phyloP scores from a whole-genome alignment of 2,329 filamentous ascomycete species.

The Trichocomaceae sp. region DNA sequence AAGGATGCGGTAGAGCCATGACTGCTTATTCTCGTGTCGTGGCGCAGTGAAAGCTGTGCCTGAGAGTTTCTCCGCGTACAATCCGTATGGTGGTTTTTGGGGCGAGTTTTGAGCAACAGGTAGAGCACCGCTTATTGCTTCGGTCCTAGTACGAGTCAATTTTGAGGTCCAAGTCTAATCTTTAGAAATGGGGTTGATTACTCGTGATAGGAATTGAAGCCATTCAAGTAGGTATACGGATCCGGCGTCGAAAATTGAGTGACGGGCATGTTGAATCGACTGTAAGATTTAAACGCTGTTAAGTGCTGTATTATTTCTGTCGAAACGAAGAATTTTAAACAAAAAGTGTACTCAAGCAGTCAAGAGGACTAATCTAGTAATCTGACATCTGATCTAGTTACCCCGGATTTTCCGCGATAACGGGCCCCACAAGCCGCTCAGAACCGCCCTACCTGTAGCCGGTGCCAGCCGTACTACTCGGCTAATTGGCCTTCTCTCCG shows the following conservation, averaged over 20 bases:
- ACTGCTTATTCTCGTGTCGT: constrained; percentile 61
- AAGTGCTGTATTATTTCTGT: background rate
- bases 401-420: constrained; percentile 2
- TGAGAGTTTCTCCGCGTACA: constrained; percentile 75
- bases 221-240: constrained; percentile 70
- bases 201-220: constrained; percentile 73
- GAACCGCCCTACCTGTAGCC: background rate
- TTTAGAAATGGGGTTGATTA: constrained; percentile 39
- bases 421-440: background rate
- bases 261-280: constrained; percentile 50
- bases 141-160: constrained; percentile 50
- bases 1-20: constrained; percentile 65
- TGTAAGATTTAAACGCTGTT: background rate
- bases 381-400: background rate
- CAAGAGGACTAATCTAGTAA: background rate
- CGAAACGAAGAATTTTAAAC: background rate
- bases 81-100: constrained; percentile 68
- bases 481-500: background rate
- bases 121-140: constrained; percentile 67
- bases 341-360: background rate
- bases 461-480: background rate
- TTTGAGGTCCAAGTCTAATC: background rate
- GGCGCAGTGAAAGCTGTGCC: constrained; percentile 67
- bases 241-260: constrained; percentile 58
- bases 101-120: constrained; percentile 74